Evolutionary conservation across 345 rosid genomes (phyloP).

Genomic region (Heritiera littoralis): DNA sequence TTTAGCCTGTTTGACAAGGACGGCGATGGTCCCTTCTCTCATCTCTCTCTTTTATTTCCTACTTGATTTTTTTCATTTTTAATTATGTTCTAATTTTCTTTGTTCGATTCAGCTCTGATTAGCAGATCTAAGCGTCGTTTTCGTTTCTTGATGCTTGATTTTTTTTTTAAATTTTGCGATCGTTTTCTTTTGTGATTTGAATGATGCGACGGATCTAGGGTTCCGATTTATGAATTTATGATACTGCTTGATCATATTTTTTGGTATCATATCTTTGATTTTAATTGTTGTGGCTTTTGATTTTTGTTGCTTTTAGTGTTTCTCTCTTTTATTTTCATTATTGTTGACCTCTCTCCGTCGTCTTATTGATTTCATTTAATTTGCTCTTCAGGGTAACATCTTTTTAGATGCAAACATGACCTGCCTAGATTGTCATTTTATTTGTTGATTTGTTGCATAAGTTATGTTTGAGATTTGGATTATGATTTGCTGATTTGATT

Average conservation of each 20-base stretch:
- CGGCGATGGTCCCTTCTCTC: slow-evolving; percentile 27
- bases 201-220: slow-evolving; percentile 20
- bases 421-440: background rate
- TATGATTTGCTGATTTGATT: background rate
- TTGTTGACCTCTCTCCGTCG: slow-evolving; percentile 10
- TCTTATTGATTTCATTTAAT: background rate
- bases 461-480: slow-evolving; percentile 7
- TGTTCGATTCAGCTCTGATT: slow-evolving; percentile 5
- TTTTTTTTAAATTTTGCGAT: background rate
- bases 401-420: background rate
- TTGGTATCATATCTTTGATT: background rate
- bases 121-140: background rate
- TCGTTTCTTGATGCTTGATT: background rate
- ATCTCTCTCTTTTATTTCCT: background rate
- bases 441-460: background rate
- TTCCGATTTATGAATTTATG: slow-evolving; percentile 7
- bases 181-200: background rate
- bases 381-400: background rate
- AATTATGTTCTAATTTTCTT: background rate
- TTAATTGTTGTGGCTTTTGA: background rate
- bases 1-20: slow-evolving; percentile 31
- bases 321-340: background rate
- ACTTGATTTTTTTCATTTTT: background rate
- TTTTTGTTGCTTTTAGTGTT: background rate
- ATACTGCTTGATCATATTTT: background rate